phyloP scores from a whole-genome alignment of 306 rosid genomes.

The Crotalaria pallida region DNA sequence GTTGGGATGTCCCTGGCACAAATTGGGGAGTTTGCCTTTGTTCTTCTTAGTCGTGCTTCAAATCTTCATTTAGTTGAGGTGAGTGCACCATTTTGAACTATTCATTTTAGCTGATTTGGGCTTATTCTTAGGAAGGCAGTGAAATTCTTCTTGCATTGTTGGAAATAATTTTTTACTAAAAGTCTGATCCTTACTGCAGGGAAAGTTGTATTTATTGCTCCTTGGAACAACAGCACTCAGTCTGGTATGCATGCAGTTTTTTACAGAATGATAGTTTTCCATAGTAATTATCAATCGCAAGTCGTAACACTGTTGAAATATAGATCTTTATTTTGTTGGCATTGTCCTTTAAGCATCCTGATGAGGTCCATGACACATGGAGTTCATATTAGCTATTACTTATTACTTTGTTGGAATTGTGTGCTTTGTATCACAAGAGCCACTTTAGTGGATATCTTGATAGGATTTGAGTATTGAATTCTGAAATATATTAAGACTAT shows the following conservation, averaged over 20 bases:
- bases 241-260: constrained; percentile 53
- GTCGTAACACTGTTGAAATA: neutral
- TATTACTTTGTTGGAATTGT: constrained; percentile 5
- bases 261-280: neutral
- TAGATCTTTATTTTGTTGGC: neutral
- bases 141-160: constrained; percentile 15
- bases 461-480: constrained; percentile 6
- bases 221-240: constrained; percentile 97
- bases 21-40: constrained; percentile 97
- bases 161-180: constrained; percentile 5
- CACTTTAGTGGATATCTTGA: constrained; percentile 5
- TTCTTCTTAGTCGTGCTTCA: constrained; percentile 96
- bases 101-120: neutral
- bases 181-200: constrained; percentile 46
- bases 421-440: neutral
- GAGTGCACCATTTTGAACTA: constrained; percentile 22
- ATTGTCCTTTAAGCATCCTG: neutral
- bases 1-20: constrained; percentile 97
- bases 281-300: constrained; percentile 8
- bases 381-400: neutral
- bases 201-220: constrained; percentile 80
- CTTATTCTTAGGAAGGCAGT: constrained; percentile 11
- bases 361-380: neutral
- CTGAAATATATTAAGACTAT: neutral
- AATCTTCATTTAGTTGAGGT: constrained; percentile 98